Conservation (phyloP, 495 filamentous ascomycete genomes). For the Recurvomyces mirabilis region DNA sequence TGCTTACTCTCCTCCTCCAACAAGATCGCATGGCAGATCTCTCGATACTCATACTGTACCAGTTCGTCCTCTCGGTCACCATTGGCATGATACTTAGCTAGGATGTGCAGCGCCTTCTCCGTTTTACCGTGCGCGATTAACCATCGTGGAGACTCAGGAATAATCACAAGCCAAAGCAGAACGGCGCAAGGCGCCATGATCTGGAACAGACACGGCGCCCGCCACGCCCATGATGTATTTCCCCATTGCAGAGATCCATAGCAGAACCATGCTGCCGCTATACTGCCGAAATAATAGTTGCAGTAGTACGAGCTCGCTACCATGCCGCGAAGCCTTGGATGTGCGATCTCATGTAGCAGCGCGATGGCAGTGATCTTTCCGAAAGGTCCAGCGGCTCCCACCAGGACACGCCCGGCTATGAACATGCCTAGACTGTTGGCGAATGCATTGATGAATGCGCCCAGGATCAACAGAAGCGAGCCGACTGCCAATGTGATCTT, state of each 20-base stretch:
- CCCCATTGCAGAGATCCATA: background rate
- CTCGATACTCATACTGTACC: background rate
- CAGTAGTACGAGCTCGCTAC: background rate
- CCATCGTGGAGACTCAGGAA: slow-evolving; percentile 24
- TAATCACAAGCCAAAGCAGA: background rate
- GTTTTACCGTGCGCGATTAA: slow-evolving; percentile 52
- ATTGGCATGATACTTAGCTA: slow-evolving; percentile 2
- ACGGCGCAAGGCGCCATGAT: background rate
- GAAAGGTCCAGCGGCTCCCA: background rate
- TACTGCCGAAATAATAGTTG: slow-evolving; percentile 1
- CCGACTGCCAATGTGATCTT: background rate
- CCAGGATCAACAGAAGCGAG: background rate
- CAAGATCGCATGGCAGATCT: background rate
- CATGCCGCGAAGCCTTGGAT: background rate
- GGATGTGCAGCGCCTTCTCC: slow-evolving; percentile 1
- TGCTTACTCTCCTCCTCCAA: background rate
- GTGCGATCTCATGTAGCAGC: background rate
- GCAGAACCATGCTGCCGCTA: slow-evolving; percentile 1
- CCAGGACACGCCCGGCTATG: background rate
- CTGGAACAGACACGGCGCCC: background rate
- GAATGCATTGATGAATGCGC: background rate
- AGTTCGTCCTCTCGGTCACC: slow-evolving; percentile 1
- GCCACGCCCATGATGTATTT: background rate
- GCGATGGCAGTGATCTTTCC: background rate
- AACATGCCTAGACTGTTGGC: background rate